Evolutionary conservation across 441 rosid genomes (phyloP).

Genomic region (Hura crepitans): DNA sequence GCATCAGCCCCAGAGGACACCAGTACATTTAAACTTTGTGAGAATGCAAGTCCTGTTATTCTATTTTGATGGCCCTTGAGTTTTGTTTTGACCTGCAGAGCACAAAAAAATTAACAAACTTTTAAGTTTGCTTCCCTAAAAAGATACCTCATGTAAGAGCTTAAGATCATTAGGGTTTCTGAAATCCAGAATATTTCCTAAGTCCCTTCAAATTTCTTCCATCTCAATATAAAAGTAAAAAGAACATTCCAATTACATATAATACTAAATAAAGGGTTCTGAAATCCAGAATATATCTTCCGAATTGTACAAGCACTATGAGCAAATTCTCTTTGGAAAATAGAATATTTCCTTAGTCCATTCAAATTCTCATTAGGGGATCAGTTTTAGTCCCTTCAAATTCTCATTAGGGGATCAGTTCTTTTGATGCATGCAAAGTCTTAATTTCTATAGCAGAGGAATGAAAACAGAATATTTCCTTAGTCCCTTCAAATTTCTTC

Average conservation of each 20-base stretch:
- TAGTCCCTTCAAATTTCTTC: background rate
- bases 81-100: slow-evolving; percentile 66
- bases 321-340: background rate
- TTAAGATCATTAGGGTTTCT: slow-evolving; percentile 3
- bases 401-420: too few species aligned
- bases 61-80: slow-evolving; percentile 76
- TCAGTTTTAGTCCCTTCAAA: too few species aligned
- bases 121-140: slow-evolving; percentile 10
- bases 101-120: slow-evolving; percentile 20
- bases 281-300: background rate
- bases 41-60: slow-evolving; percentile 76
- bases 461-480: background rate
- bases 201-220: background rate
- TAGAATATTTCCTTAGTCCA: too few species aligned
- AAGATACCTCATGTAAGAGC: background rate
- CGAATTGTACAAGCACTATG: background rate
- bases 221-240: background rate
- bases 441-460: background rate
- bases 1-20: slow-evolving; percentile 87
- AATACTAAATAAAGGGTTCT: background rate
- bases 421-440: too few species aligned
- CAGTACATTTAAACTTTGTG: slow-evolving; percentile 49
- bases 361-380: too few species aligned
- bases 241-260: background rate
- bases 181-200: background rate